These are phyloP conservation scores for Trichoderma orchidacearum DNA, from an alignment of 495 filamentous ascomycete species.

Conservation along the genomic window DNA sequence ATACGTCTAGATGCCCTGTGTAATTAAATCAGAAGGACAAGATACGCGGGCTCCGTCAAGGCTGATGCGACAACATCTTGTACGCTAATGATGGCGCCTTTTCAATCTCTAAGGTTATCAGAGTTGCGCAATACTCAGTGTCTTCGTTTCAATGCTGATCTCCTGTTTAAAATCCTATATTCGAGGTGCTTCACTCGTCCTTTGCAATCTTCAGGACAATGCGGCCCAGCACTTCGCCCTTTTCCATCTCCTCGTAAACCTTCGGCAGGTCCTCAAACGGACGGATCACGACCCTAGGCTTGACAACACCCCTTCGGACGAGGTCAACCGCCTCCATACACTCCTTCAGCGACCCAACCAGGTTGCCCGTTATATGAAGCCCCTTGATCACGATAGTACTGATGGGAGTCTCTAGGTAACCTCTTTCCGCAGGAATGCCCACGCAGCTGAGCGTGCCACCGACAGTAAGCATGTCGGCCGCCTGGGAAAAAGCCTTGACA, in stretches of 20 bases:
- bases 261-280: conserved; percentile 27
- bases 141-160: too few species aligned
- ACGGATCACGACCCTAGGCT: conserved; percentile 29
- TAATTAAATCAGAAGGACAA: too few species aligned
- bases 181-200: conserved; percentile 22
- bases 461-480: conserved; percentile 36
- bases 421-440: conserved; percentile 30
- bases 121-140: too few species aligned
- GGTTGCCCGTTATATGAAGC: conserved; percentile 28
- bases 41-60: too few species aligned
- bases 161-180: not conserved
- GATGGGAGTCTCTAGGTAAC: conserved; percentile 30
- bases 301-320: conserved; percentile 30
- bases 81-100: too few species aligned
- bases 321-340: conserved; percentile 38
- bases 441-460: conserved; percentile 36
- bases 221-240: conserved; percentile 28
- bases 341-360: conserved; percentile 36
- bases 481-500: conserved; percentile 30
- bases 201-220: conserved; percentile 10
- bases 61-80: too few species aligned
- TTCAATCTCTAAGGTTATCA: too few species aligned
- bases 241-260: conserved; percentile 35
- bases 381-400: conserved; percentile 36
- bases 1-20: too few species aligned